Evolutionary conservation across 1,284 basidiomycete species (phyloP).

Genomic region (Volvariella surrecta): DNA sequence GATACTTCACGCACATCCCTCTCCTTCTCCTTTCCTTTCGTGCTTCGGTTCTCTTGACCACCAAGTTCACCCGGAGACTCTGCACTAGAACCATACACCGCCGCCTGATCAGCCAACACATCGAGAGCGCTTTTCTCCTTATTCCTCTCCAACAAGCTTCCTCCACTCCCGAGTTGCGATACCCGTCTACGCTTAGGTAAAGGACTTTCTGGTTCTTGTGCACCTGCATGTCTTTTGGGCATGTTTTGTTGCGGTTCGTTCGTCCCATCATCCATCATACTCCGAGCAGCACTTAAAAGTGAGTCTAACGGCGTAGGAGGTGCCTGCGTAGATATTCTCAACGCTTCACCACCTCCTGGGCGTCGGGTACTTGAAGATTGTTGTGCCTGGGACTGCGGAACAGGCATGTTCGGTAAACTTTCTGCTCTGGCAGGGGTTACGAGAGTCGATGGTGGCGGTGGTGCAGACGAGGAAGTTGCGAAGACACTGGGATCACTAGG

Average conservation of each 20-base stretch:
- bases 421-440: no score
- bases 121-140: conserved; percentile 45
- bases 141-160: conserved; percentile 3
- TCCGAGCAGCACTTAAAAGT: conserved; percentile 51
- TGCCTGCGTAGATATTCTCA: background rate
- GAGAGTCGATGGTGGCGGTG: no score
- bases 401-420: no score
- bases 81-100: conserved; percentile 26
- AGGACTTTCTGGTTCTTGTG: conserved; percentile 25
- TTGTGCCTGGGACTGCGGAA: no score
- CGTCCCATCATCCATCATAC: conserved; percentile 42
- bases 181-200: conserved; percentile 20
- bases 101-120: conserved; percentile 66
- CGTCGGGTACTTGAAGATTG: no score
- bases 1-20: conserved; percentile 13
- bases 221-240: conserved; percentile 8
- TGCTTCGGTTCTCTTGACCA: background rate
- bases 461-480: no score
- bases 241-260: conserved; percentile 13
- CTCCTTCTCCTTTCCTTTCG: conserved; percentile 9
- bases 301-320: conserved; percentile 24
- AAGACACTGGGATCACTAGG: no score
- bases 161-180: conserved; percentile 9
- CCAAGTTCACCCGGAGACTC: no score
- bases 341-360: no score